A percentile compares a stretch with the other conserved stretches of the same genome.
phyloP scores from a whole-genome alignment of 768 basidiomycete species.

The Russula sp. region DNA sequence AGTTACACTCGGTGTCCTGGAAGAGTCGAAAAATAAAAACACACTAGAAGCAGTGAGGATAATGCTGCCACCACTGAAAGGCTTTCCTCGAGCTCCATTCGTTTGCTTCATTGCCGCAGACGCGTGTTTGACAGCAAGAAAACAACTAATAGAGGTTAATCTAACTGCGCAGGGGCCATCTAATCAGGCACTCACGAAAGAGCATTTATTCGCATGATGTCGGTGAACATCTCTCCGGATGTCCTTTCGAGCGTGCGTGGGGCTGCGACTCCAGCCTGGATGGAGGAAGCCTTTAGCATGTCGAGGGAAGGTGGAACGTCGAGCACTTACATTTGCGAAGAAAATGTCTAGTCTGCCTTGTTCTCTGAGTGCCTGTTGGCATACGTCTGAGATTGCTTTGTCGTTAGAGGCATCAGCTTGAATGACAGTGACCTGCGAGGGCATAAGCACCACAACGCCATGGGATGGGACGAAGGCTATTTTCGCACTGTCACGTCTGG shows the following conservation, averaged over 20 bases:
- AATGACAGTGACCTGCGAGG: constrained; percentile 66
- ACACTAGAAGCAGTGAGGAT: constrained; percentile 82
- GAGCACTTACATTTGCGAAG: constrained; percentile 78
- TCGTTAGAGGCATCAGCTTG: constrained; percentile 87
- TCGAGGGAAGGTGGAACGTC: background rate
- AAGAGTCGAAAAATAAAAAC: constrained; percentile 31
- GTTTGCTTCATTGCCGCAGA: constrained; percentile 75
- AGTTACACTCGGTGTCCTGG: background rate
- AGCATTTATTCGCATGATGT: constrained; percentile 72
- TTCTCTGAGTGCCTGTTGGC: constrained; percentile 70
- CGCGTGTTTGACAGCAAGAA: constrained; percentile 84
- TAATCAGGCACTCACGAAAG: constrained; percentile 45
- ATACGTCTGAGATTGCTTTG: constrained; percentile 59
- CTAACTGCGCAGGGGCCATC: constrained; percentile 7
- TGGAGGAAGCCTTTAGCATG: constrained; percentile 11
- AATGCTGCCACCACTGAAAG: constrained; percentile 71
- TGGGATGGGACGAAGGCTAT: background rate
- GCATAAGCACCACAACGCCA: background rate
- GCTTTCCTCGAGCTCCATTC: constrained; percentile 67
- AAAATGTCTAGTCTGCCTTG: constrained; percentile 89
- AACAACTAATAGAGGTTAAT: constrained; percentile 53
- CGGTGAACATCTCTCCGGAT: constrained; percentile 65
- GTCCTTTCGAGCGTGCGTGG: constrained; percentile 48
- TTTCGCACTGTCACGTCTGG: constrained; percentile 72
- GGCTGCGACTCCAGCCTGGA: constrained; percentile 65